Evolutionary conservation across 768 basidiomycete species (phyloP).

Genomic region (Lactarius pseudohatsudake): DNA sequence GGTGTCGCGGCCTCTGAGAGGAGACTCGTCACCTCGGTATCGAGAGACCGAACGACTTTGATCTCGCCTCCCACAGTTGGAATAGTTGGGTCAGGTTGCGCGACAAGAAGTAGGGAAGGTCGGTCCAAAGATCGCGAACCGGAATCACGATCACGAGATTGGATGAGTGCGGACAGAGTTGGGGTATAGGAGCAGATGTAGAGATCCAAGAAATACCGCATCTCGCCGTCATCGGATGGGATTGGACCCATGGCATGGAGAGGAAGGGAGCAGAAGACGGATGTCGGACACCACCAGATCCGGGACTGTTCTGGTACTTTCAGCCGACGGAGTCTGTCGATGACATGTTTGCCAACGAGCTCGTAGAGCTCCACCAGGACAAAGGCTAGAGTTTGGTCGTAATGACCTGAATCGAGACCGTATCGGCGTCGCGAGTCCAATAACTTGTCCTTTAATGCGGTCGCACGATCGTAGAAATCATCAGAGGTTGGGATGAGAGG

Average conservation of each 20-base stretch:
- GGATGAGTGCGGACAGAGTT: not conserved
- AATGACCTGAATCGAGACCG: not conserved
- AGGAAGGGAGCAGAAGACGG: not conserved
- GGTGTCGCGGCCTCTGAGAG: no score
- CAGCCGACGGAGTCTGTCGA: not conserved
- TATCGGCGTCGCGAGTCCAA: not conserved
- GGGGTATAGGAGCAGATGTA: not conserved
- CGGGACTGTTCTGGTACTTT: not conserved
- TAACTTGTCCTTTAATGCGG: not conserved
- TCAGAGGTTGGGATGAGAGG: not conserved
- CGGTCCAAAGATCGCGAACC: not conserved
- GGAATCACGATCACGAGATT: not conserved
- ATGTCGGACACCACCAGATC: not conserved
- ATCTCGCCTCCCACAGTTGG: not conserved
- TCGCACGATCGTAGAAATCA: not conserved
- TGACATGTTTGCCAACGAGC: not conserved
- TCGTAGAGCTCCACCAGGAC: not conserved
- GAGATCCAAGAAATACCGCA: not conserved
- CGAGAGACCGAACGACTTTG: no score
- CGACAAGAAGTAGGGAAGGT: not conserved
- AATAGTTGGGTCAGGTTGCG: not conserved
- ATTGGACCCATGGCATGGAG: not conserved
- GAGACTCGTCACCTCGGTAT: no score
- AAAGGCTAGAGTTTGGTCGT: not conserved
- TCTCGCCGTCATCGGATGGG: not conserved